These are phyloP conservation scores for Trichoderma aggressivum DNA, from an alignment of 2,329 filamentous ascomycete species.

Conservation along the genomic window DNA sequence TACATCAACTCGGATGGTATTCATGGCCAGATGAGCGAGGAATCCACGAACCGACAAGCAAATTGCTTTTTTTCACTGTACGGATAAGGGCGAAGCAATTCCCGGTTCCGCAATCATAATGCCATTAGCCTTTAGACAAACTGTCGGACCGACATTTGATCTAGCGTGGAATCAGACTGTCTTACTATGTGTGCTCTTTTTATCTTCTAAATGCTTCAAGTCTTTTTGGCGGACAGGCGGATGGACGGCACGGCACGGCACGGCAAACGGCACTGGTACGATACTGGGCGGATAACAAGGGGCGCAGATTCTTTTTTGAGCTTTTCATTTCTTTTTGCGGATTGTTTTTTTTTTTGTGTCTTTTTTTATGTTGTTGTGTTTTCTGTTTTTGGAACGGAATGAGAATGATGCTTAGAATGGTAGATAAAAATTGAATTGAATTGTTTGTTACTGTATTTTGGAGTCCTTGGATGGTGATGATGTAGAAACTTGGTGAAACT, in stretches of 20 bases:
- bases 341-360: background rate
- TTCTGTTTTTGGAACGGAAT: slow-evolving; percentile 9
- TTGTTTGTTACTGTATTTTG: background rate
- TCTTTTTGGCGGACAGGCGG: slow-evolving; percentile 10
- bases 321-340: background rate
- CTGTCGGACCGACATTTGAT: background rate
- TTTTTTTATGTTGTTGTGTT: no score
- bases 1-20: background rate
- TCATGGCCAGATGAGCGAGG: background rate
- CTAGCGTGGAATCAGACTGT: background rate
- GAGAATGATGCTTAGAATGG: slow-evolving; percentile 24
- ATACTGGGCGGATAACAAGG: background rate
- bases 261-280: background rate
- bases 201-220: slow-evolving; percentile 14
- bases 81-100: background rate
- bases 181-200: slow-evolving; percentile 17
- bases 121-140: background rate
- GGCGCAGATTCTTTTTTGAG: background rate
- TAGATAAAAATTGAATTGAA: slow-evolving; percentile 27
- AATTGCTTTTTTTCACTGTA: background rate
- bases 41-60: background rate
- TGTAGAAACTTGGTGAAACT: background rate
- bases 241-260: background rate
- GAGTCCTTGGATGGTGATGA: background rate
- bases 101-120: background rate